Base-by-base conservation (phyloP, 306 rosid genomes). In the Prunus campanulata region DNA sequence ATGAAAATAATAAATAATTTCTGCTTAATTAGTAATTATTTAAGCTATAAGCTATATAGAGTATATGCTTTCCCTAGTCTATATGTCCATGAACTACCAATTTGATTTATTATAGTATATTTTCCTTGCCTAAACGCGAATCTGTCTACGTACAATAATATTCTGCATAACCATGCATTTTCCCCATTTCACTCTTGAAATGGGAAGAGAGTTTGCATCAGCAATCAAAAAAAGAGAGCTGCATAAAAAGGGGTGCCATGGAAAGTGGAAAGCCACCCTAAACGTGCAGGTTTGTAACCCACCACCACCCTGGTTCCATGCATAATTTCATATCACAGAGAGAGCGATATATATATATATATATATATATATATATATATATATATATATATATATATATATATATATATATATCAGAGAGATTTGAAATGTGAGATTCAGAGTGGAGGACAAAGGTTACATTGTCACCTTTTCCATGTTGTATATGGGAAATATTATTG, bases 381-480 rank as follows among this genome's bases (percentile, higher is more conserved):
- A 24, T 24, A 24, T 24, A 24, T 24, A 24, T 25, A 25, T 25
- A 25, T 25, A 25, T 25, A 25, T 25, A 25, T 25, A 25, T 25
- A 25, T 25, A 22, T 30, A 30, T 30, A 30, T 30, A 30, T 30
- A 30, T 30, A 30, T 30, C 5, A 14, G 63, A 24, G 76, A 72
- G 50, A 42, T 72, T 59, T 59, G 77, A 73, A 73, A 42, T 59
- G 29, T 60, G 70, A 60, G 70, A 74, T 25, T 74, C 49, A 61
- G 77, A 74, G 49, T 74, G 70, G 61, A 74, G 30, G 78, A 74
- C 78, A 74, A 50, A 76, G 74, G 70, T 64, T 64, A 46, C n/a
- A 60, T 56, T 70, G 64, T 76, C 73, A 22, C 39, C 82, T 84
- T 87, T 72, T 82, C 55, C 72, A 59, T 82, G 89, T 83, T 61